Evolutionary conservation across 2,329 filamentous ascomycete species (phyloP), one percentile per base, ranked within the genome.

Genomic region (Stemphylium lycopersici): DNA sequence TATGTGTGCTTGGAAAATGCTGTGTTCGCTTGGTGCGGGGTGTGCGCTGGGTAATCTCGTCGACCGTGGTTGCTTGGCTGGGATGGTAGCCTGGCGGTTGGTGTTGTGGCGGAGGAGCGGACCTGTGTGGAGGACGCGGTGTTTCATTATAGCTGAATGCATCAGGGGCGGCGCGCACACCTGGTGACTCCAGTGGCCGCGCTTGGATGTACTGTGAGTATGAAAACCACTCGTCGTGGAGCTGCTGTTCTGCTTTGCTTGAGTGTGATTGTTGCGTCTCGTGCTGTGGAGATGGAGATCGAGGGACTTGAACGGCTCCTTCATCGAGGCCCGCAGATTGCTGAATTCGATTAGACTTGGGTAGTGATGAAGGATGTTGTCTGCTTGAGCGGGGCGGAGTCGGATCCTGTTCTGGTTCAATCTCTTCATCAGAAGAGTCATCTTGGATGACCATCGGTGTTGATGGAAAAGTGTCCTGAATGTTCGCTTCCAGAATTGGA

Each of bases 11-110:
- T 4, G 24, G 31, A 0, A 53, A 39, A 0, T 40, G 49, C 22
- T 64, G 61, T 1, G 49, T 47, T 6, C 58, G 55, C 2, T 59
- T 56, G n/a, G 62, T 66, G 20, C 43, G 53, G 0, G 68, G 66
- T 4, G 67, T 68, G 18, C 43, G 59, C 1, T 68, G 66, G 1
- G 67, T 68, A 18, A 63, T 48, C 46, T 68, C 64, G 12, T 72
- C 70, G 3, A 74, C 56, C 2, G 72, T 74, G 7, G 72, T 74
- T 1, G 72, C 72, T 61, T 74, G 72, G 46, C 70, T 73, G 1
- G 65, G 52, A 12, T 56, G 46, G 16, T 55, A 37, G 4, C 32
- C 52, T n/a, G 57, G 48, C 13, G 52, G 42, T 15, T 52, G 48
- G 2, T 47, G 38, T 6, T 41, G 53, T 16, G 39, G 15, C 20